Evolutionary conservation across 768 basidiomycete genomes (phyloP).

Genomic region (Suillus weaverae): DNA sequence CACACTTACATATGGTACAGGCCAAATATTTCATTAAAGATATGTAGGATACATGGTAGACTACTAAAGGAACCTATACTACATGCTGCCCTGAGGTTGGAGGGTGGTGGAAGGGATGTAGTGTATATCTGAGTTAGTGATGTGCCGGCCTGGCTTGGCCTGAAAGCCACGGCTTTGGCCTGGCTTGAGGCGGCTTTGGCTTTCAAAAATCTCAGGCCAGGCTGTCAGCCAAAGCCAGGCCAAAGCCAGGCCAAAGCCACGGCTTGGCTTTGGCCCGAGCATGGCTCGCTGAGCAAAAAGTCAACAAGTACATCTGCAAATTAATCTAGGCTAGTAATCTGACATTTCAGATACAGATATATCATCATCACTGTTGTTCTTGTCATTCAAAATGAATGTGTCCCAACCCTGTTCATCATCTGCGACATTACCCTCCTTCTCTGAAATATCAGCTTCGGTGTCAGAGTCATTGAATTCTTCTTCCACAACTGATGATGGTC

Average conservation of each 20-base stretch:
- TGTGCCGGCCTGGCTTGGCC: no score
- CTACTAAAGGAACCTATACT: no score
- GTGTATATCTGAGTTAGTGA: no score
- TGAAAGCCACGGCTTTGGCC: no score
- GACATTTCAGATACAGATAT: background rate
- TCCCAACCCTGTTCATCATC: background rate
- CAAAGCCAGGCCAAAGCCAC: background rate
- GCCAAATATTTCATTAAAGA: no score
- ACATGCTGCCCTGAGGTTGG: no score
- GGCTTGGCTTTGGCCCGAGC: background rate
- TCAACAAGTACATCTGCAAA: background rate
- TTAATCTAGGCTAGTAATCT: background rate
- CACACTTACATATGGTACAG: no score
- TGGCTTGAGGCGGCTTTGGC: no score
- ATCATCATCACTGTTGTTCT: background rate
- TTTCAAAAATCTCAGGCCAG: no score
- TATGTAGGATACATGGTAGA: no score
- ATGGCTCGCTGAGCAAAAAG: background rate
- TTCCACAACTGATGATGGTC: background rate
- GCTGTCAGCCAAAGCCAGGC: no score
- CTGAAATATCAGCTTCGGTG: background rate
- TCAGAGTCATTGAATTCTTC: background rate
- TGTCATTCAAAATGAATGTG: background rate
- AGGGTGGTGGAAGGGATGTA: no score
- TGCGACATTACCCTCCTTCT: background rate